phyloP scores from a whole-genome alignment of 768 basidiomycete species.

The Clitopilus hobsonii region DNA sequence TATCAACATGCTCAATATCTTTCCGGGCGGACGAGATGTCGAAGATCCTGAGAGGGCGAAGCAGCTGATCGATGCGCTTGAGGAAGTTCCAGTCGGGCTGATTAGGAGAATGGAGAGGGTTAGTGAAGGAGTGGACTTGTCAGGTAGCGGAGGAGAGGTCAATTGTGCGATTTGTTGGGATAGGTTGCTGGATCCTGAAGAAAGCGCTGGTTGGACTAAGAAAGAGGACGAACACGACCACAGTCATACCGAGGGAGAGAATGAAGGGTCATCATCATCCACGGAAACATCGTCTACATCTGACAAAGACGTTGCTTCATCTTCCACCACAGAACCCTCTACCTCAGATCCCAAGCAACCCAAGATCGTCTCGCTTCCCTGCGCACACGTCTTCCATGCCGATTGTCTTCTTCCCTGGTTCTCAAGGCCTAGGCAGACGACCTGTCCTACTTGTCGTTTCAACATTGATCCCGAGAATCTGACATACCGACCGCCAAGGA shows the following conservation, averaged over 20 bases:
- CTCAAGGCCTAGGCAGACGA: slow-evolving; percentile 70
- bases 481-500: slow-evolving; percentile 28
- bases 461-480: slow-evolving; percentile 78
- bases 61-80: slow-evolving; percentile 57
- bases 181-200: slow-evolving; percentile 45
- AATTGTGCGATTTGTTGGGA: slow-evolving; percentile 82
- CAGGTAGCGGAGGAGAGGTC: slow-evolving; percentile 28
- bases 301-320: slow-evolving; percentile 14
- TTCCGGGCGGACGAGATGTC: slow-evolving; percentile 14
- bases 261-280: slow-evolving; percentile 5
- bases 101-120: slow-evolving; percentile 60
- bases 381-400: too few species aligned
- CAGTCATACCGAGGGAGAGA: not conserved
- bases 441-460: slow-evolving; percentile 81
- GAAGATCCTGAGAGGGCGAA: slow-evolving; percentile 70
- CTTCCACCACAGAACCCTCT: slow-evolving; percentile 9
- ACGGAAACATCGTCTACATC: slow-evolving; percentile 2
- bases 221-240: slow-evolving; percentile 11
- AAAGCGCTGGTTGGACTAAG: slow-evolving; percentile 21
- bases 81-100: slow-evolving; percentile 62
- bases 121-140: slow-evolving; percentile 24
- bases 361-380: too few species aligned
- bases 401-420: slow-evolving; percentile 83
- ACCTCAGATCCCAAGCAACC: slow-evolving; percentile 15
- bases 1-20: slow-evolving; percentile 12